Conservation (phyloP, 345 rosid genomes). For the Arabis alpina region DNA sequence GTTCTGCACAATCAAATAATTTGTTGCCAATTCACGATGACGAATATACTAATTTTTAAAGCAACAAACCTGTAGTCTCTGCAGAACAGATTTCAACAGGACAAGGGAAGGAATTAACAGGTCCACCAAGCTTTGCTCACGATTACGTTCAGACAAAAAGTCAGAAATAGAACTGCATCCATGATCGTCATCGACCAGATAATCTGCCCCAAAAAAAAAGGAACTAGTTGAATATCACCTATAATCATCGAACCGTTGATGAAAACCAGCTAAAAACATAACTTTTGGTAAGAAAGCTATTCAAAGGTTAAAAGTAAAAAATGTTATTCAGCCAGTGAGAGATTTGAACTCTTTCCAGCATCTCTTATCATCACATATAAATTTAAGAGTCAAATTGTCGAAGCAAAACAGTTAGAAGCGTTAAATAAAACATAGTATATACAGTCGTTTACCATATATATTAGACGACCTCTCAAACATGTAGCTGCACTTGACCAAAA, state of each 20-base stretch:
- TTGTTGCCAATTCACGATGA: constrained; percentile 9
- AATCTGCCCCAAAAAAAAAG: constrained; percentile 57
- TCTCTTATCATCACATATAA: too few species aligned
- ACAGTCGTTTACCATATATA: constrained; percentile 68
- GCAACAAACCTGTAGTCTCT: constrained; percentile 75
- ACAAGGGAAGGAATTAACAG: constrained; percentile 81
- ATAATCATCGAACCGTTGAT: not conserved
- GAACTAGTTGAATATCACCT: constrained; percentile 32
- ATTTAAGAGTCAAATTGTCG: too few species aligned
- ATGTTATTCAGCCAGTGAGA: too few species aligned
- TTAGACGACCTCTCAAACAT: constrained; percentile 58
- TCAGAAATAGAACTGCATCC: constrained; percentile 97
- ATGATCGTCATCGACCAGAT: constrained; percentile 95
- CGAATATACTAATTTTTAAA: constrained; percentile 19
- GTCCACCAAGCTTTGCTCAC: constrained; percentile 93
- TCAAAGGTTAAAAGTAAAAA: too few species aligned
- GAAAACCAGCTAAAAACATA: too few species aligned
- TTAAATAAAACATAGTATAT: constrained; percentile 17
- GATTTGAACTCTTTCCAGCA: too few species aligned
- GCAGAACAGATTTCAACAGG: constrained; percentile 73
- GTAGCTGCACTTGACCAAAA: constrained; percentile 86
- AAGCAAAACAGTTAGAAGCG: not conserved
- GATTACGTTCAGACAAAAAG: constrained; percentile 88
- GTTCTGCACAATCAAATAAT: constrained; percentile 1
- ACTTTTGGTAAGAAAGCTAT: too few species aligned